Percentiles rank a stretch among this genome's conserved stretches.
phyloP scores from a whole-genome alignment of 1,284 basidiomycete genomes.

The Entoloma clypeatum region DNA sequence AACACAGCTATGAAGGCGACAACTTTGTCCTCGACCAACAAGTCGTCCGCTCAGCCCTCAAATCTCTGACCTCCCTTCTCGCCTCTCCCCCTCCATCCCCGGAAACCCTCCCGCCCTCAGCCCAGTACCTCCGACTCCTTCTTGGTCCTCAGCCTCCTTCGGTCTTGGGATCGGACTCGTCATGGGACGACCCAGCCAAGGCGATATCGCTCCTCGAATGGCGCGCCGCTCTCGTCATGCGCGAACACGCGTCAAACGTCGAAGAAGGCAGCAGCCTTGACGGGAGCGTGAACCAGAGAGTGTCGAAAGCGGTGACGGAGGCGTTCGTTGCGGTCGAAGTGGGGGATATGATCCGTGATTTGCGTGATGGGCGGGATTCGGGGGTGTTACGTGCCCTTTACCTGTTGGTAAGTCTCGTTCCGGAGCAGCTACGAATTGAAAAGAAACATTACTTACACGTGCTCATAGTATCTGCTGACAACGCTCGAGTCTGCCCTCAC shows the following conservation, averaged over 20 bases:
- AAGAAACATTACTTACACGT: too few species aligned
- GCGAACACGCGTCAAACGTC: constrained; percentile 40
- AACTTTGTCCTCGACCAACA: constrained; percentile 75
- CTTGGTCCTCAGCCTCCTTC: constrained; percentile 20
- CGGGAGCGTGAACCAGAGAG: constrained; percentile 51
- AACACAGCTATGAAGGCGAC: constrained; percentile 72
- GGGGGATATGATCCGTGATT: constrained; percentile 41
- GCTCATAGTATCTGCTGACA: constrained; percentile 57
- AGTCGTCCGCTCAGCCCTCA: constrained; percentile 67
- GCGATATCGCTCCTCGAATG: constrained; percentile 52
- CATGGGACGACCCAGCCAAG: constrained; percentile 37
- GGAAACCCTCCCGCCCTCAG: constrained; percentile 42
- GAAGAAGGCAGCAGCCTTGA: constrained; percentile 44
- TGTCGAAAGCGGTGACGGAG: constrained; percentile 62
- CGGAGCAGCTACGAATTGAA: too few species aligned
- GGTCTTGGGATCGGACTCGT: constrained; percentile 19
- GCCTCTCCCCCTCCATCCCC: constrained; percentile 21
- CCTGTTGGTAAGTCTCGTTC: constrained; percentile 48
- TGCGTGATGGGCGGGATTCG: constrained; percentile 28
- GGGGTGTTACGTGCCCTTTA: constrained; percentile 43
- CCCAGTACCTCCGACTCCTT: constrained; percentile 51
- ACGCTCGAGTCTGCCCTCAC: constrained; percentile 51
- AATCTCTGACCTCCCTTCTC: constrained; percentile 44
- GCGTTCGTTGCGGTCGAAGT: constrained; percentile 61
- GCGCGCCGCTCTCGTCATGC: constrained; percentile 59